Evolutionary conservation across 306 rosid genomes (phyloP).

Genomic region (Canavalia ensiformis): DNA sequence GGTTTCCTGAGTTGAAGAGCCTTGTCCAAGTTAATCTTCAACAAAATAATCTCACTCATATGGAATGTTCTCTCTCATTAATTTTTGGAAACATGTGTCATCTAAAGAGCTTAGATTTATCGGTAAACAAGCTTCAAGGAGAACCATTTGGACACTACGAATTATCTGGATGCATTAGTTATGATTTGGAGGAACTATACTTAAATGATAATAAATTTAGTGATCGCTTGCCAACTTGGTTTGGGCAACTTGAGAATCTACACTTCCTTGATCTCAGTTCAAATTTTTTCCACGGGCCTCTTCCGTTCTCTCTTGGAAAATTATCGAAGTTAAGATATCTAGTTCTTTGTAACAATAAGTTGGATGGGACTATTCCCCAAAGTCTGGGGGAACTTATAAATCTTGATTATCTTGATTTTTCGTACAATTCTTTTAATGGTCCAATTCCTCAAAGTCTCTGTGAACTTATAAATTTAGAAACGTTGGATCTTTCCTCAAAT

Average conservation of each 20-base stretch:
- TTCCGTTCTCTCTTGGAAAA: not conserved
- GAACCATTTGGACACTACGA: not conserved
- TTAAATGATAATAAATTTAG: not conserved
- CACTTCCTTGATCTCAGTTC: not conserved
- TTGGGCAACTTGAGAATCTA: not conserved
- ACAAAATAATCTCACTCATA: not conserved
- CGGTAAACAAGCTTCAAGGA: too few species aligned
- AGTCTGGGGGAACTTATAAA: not conserved
- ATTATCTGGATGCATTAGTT: not conserved
- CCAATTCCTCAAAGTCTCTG: not conserved
- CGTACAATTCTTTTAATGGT: constrained; percentile 22
- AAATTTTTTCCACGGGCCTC: not conserved
- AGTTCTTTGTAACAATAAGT: too few species aligned
- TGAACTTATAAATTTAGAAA: not conserved
- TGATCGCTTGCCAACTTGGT: constrained; percentile 18
- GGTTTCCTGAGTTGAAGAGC: not conserved
- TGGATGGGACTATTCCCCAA: not conserved
- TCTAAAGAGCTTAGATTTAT: not conserved
- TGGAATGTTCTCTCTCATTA: not conserved
- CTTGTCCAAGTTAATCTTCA: not conserved
- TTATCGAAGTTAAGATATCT: too few species aligned
- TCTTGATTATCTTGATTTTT: rapidly evolving
- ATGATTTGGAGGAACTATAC: too few species aligned
- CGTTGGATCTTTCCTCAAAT: too few species aligned
- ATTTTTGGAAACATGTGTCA: not conserved